Conservation (phyloP, 2,329 filamentous ascomycete species). For the Nigrospora osmanthi region DNA sequence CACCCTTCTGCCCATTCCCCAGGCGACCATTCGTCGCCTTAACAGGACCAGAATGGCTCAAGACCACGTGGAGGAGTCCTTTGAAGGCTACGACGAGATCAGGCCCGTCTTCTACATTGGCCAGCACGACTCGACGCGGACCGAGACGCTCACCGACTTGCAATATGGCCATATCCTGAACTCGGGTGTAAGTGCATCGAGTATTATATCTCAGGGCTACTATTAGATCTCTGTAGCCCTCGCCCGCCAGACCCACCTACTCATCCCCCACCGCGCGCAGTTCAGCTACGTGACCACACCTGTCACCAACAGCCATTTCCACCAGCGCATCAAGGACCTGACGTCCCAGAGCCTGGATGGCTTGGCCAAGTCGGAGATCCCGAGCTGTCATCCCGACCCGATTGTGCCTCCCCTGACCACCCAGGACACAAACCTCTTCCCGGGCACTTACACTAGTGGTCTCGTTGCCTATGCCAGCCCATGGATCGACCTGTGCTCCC, state of each 20-base stretch:
- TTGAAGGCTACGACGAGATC: slow-evolving; percentile 29
- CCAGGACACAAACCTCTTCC: slow-evolving; percentile 68
- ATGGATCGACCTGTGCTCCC: slow-evolving; percentile 86
- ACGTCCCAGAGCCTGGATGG: slow-evolving; percentile 46
- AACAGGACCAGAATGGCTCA: background rate
- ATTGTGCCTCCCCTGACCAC: slow-evolving; percentile 65
- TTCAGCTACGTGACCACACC: slow-evolving; percentile 74
- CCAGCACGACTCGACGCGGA: slow-evolving; percentile 62
- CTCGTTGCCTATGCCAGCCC: slow-evolving; percentile 75
- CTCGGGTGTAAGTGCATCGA: slow-evolving; percentile 51
- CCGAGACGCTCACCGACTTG: slow-evolving; percentile 51
- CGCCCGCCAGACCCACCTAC: background rate
- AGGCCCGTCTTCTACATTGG: slow-evolving; percentile 58
- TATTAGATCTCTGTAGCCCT: background rate
- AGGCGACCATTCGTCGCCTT: too few relatives aligned
- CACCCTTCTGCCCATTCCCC: too few relatives aligned
- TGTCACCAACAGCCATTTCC: slow-evolving; percentile 69
- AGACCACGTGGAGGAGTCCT: background rate
- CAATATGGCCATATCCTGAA: slow-evolving; percentile 63
- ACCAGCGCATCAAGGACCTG: slow-evolving; percentile 56
- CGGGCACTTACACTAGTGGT: slow-evolving; percentile 60
- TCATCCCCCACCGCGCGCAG: slow-evolving; percentile 29
- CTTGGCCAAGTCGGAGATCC: slow-evolving; percentile 34
- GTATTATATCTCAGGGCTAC: background rate
- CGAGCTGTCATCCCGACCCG: slow-evolving; percentile 43